Percentiles rank a stretch among this genome's conserved stretches.
phyloP scores from a whole-genome alignment of 116 monocot genomes.

The Cymodocea nodosa region DNA sequence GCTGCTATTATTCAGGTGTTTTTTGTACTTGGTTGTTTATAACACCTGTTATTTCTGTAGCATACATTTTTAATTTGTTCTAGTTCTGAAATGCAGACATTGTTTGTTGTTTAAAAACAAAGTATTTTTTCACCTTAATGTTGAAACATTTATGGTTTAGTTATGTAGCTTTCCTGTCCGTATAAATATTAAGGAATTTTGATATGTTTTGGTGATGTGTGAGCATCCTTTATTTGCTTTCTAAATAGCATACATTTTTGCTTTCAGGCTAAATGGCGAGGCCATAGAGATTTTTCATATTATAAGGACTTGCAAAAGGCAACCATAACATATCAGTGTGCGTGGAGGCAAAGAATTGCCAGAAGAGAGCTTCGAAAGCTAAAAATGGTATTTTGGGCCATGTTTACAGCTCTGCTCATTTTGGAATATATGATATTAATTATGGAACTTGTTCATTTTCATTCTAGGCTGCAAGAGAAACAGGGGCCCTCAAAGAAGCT shows the following conservation, averaged over 20 bases:
- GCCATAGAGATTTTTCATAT: slow-evolving; percentile 59
- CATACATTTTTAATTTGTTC: neutral
- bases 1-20: slow-evolving; percentile 62
- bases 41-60: neutral
- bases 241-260: neutral
- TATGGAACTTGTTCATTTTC: neutral
- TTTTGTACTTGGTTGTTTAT: neutral
- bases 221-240: neutral
- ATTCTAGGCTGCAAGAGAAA: slow-evolving; percentile 65
- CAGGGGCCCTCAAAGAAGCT: slow-evolving; percentile 63
- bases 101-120: neutral
- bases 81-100: neutral
- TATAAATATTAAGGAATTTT: too few species aligned
- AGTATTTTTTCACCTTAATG: too few species aligned
- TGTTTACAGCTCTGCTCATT: neutral
- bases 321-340: slow-evolving; percentile 74
- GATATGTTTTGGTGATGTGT: neutral
- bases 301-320: slow-evolving; percentile 57
- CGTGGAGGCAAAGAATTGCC: slow-evolving; percentile 94
- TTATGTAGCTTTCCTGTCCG: too few species aligned
- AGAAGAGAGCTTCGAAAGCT: slow-evolving; percentile 84
- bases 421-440: neutral
- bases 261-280: slow-evolving; percentile 71
- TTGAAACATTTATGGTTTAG: too few species aligned
- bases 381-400: slow-evolving; percentile 48